These are phyloP conservation scores for Radiomyces spectabilis DNA, from an alignment of 192 early-diverging fungal species.

Conservation along the genomic window DNA sequence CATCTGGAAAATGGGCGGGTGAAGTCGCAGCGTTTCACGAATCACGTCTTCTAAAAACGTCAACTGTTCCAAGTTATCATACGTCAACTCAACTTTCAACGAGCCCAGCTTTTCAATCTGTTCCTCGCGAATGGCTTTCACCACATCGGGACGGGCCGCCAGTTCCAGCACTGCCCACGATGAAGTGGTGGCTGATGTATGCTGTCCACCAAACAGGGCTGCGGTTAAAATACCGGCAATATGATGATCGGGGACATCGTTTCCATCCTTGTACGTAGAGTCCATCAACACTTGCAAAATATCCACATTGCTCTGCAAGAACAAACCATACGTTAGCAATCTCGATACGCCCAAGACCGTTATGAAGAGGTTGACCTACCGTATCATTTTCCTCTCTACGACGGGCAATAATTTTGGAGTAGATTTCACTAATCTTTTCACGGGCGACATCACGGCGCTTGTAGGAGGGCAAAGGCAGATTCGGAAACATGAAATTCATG, in stretches of 20 bases:
- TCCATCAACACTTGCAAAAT: constrained; percentile 80
- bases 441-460: constrained; percentile 82
- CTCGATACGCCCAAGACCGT: too few relatives aligned
- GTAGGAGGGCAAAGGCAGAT: constrained; percentile 87
- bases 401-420: constrained; percentile 71
- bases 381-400: constrained; percentile 48
- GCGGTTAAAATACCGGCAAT: constrained; percentile 97
- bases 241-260: constrained; percentile 72
- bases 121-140: constrained; percentile 67
- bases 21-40: constrained; percentile 89
- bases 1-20: constrained; percentile 88
- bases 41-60: constrained; percentile 75
- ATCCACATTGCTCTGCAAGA: constrained; percentile 36
- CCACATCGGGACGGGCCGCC: constrained; percentile 67
- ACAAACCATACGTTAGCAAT: too few relatives aligned
- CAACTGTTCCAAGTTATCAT: constrained; percentile 72
- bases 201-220: constrained; percentile 94
- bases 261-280: constrained; percentile 84
- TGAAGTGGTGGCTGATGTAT: constrained; percentile 87
- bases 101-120: constrained; percentile 55
- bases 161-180: constrained; percentile 89
- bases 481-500: constrained; percentile 89
- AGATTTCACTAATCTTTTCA: constrained; percentile 73
- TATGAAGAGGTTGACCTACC: constrained; percentile 12
- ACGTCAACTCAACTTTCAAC: constrained; percentile 46